A percentile compares a stretch with the other conserved stretches of the same genome.
Conservation (phyloP, 257 asterid genomes). For the Ligustrum vulgare region DNA sequence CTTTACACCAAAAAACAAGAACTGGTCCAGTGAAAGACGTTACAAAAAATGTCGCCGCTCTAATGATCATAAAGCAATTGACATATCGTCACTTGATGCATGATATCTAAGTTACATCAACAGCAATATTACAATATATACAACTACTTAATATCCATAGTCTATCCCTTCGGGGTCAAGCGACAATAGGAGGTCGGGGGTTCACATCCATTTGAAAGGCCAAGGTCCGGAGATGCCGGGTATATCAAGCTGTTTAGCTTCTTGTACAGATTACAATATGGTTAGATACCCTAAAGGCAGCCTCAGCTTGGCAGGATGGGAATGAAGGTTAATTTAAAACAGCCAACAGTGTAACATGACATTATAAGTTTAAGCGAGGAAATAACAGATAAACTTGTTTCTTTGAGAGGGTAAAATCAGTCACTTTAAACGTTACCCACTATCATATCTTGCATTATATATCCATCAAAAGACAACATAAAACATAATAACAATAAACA, state of each 20-base stretch:
- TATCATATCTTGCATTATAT: background rate
- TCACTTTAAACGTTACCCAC: background rate
- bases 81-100: background rate
- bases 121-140: background rate
- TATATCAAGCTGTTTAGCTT: too few relatives aligned
- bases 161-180: too few relatives aligned
- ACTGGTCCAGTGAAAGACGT: background rate
- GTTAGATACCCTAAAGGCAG: too few relatives aligned
- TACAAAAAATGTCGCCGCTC: background rate
- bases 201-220: too few relatives aligned
- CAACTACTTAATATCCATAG: too few relatives aligned
- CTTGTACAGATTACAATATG: too few relatives aligned
- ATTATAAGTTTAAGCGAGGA: background rate
- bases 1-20: background rate
- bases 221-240: too few relatives aligned
- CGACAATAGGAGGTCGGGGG: too few relatives aligned
- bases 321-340: background rate
- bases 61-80: background rate
- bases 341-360: conserved; percentile 7
- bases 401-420: background rate
- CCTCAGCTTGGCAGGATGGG: too few relatives aligned
- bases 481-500: background rate
- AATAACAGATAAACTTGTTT: background rate
- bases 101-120: background rate
- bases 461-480: background rate